These are phyloP conservation scores for Aspergillus pseudoglaucus DNA, from an alignment of 2,329 filamentous ascomycete genomes.

Conservation along the genomic window DNA sequence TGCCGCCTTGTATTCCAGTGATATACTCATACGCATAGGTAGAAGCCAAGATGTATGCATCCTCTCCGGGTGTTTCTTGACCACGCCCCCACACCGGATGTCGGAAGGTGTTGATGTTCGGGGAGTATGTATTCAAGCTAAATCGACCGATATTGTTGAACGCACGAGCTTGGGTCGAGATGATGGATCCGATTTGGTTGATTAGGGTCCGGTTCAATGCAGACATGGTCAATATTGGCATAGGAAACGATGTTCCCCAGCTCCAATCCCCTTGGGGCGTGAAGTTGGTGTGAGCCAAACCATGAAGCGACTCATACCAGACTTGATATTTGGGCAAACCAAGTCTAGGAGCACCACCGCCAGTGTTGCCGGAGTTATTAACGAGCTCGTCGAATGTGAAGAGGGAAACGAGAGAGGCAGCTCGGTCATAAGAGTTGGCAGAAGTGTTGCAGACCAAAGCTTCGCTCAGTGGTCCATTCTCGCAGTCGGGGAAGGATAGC, in stretches of 20 bases:
- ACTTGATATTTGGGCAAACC: slow-evolving; percentile 55
- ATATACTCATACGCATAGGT: slow-evolving; percentile 50
- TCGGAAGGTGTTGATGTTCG: slow-evolving; percentile 61
- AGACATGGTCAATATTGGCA: slow-evolving; percentile 56
- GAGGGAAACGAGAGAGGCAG: slow-evolving; percentile 44
- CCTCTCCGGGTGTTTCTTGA: slow-evolving; percentile 55
- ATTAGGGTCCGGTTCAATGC: slow-evolving; percentile 60
- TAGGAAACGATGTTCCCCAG: slow-evolving; percentile 59
- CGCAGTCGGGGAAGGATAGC: slow-evolving; percentile 45
- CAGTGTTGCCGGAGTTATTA: slow-evolving; percentile 45
- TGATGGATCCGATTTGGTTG: slow-evolving; percentile 47
- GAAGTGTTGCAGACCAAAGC: slow-evolving; percentile 48
- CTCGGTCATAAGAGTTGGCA: slow-evolving; percentile 34
- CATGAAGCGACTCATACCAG: slow-evolving; percentile 57
- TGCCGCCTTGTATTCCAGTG: slow-evolving; percentile 47
- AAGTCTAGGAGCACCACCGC: slow-evolving; percentile 49
- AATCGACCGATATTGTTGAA: slow-evolving; percentile 55
- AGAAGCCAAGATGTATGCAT: slow-evolving; percentile 43
- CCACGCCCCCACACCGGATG: slow-evolving; percentile 60
- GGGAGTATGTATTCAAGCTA: slow-evolving; percentile 41
- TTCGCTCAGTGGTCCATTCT: slow-evolving; percentile 44
- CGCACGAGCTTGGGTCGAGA: slow-evolving; percentile 55
- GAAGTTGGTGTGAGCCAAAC: slow-evolving; percentile 55
- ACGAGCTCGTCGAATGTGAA: slow-evolving; percentile 52
- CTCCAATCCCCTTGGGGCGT: slow-evolving; percentile 48